Conservation (phyloP, 441 rosid genomes). For the Gossypium davidsonii region DNA sequence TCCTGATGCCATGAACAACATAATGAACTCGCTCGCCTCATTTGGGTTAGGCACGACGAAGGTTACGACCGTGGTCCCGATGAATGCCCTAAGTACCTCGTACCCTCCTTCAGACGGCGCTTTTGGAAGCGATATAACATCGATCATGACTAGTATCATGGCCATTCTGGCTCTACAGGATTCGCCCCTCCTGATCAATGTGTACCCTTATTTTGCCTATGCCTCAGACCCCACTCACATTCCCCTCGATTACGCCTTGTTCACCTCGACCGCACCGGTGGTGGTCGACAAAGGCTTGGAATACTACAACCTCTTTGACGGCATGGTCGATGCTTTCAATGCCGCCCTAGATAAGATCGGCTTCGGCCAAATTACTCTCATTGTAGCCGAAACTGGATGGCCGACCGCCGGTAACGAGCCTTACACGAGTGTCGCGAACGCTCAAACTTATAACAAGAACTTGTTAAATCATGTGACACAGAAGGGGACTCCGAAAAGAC, state of each 20-base stretch:
- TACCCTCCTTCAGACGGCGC: constrained; percentile 31
- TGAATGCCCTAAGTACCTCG: constrained; percentile 15
- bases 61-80: constrained; percentile 21
- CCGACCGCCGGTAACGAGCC: constrained; percentile 21
- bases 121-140: constrained; percentile 8
- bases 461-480: constrained; percentile 8
- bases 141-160: constrained; percentile 10
- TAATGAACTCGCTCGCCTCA: constrained; percentile 6
- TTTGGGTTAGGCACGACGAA: not conserved
- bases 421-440: constrained; percentile 15
- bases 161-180: not conserved
- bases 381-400: constrained; percentile 23
- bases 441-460: constrained; percentile 20
- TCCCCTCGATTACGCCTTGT: constrained; percentile 12
- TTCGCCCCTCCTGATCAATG: constrained; percentile 22
- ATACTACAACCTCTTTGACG: constrained; percentile 19
- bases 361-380: not conserved
- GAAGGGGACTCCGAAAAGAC: constrained; percentile 22
- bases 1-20: constrained; percentile 19
- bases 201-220: constrained; percentile 26
- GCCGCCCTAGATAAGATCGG: constrained; percentile 23
- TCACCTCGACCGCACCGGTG: constrained; percentile 2
- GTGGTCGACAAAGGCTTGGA: constrained; percentile 12
- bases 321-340: constrained; percentile 21
- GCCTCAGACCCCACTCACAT: constrained; percentile 11